Base-by-base conservation (phyloP, 2,329 filamentous ascomycete species). In the Orbilia quercus region DNA sequence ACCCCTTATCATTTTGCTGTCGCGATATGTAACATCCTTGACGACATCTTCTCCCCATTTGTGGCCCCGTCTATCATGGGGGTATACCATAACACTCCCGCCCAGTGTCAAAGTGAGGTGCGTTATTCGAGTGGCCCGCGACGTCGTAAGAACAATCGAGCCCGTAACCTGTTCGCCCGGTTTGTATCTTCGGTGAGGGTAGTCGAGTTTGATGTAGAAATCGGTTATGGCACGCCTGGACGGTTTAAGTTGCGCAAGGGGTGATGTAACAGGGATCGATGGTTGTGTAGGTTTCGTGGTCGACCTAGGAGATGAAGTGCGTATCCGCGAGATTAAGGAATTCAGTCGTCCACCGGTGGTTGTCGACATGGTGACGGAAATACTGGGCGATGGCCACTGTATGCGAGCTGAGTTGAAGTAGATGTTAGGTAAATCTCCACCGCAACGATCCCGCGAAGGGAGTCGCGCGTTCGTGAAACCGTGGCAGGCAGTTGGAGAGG, bases 1-100 rank as follows among this genome's bases (percentile, higher is more conserved):
- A 64, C 45, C 75, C 72, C 47, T 77, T 53, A 82, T 77, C 82
- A 81, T 75, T 80, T 80, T 72, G 34, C 25, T 59, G 23, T 72
- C 69, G 82, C 83, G n/a, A 80, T 80, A 51, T 80, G 70, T 42
- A 77, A 78, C 34, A 84, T 84, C 70, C 85, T 85, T 74, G 83
- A 82, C 60, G 82, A 66, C 82, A 78, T 63, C 81, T 81, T 22
- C 79, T 77, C 70, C 78, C 81, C 81, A 60, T 82, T 82, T 75
- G 82, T 82, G 25, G 80, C 80, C 74, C 83, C 82, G 22, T 85
- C 84, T 51, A 84, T 84, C 38, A 87, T 85, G 76, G 87, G 89
- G 92, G 82, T 88, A 91, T 50, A 93, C 90, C 78, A 91, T 89
- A 64, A 91, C 90, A 80, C 88, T 92, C 73, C 91, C 91, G 79